Evolutionary conservation across 176 grass and related monocot species (phyloP).

Genomic region (Saccharum officinarum): DNA sequence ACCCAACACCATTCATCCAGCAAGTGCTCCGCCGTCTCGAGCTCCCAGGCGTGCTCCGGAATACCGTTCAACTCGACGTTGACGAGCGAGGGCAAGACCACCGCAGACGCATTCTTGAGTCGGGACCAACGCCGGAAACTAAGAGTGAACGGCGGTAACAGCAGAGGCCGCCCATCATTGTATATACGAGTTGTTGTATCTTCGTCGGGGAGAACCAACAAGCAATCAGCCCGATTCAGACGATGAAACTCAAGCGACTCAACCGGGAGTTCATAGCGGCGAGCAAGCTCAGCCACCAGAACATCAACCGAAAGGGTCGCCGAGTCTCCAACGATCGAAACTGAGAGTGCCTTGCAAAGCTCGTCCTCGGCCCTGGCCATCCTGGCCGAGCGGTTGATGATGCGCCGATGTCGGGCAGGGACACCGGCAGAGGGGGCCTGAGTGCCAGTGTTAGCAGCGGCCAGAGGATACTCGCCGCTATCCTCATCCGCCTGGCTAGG

Average conservation of each 20-base stretch:
- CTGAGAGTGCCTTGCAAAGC: not conserved
- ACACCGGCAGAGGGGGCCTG: too few relatives aligned
- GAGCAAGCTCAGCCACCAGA: not conserved
- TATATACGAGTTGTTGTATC: not conserved
- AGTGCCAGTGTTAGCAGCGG: too few relatives aligned
- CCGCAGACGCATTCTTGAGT: not conserved
- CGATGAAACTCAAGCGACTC: not conserved
- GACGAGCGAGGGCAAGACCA: not conserved
- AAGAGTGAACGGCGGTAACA: rapidly evolving
- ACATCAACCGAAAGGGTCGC: not conserved
- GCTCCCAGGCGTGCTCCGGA: too few relatives aligned
- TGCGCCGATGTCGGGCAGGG: not conserved
- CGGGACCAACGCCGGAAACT: not conserved
- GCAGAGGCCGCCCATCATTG: not conserved
- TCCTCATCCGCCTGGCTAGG: too few relatives aligned
- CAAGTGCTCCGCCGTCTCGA: too few relatives aligned
- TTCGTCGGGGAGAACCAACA: not conserved
- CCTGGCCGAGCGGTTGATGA: not conserved
- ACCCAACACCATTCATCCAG: too few relatives aligned
- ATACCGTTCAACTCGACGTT: not conserved
- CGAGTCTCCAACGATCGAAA: not conserved
- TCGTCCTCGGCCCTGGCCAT: not conserved
- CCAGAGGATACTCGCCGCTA: too few relatives aligned
- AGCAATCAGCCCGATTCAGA: not conserved
- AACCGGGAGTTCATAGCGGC: not conserved